These are phyloP conservation scores for Dryas integrifolia DNA, from an alignment of 331 rosid species.

Conservation along the genomic window DNA sequence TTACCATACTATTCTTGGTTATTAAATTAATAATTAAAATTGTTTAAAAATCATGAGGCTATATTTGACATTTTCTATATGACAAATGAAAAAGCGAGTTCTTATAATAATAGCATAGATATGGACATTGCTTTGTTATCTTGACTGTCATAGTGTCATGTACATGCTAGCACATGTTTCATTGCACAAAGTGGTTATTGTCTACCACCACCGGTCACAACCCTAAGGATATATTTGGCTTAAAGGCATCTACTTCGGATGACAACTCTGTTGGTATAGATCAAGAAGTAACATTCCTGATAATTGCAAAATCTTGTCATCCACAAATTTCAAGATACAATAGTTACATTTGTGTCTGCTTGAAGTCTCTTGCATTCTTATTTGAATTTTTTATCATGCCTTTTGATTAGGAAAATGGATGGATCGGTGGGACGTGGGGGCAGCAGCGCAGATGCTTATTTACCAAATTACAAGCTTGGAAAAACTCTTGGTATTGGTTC, in stretches of 20 bases:
- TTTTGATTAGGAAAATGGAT: conserved; percentile 48
- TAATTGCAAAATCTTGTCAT: neutral
- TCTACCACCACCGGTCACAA: neutral
- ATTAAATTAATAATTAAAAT: neutral
- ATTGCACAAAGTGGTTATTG: neutral
- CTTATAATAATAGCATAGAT: neutral
- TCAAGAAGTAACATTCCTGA: neutral
- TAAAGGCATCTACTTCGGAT: neutral
- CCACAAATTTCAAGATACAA: neutral
- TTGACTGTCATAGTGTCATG: neutral
- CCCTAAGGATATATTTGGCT: too few relatives aligned
- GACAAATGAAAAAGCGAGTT: too few relatives aligned
- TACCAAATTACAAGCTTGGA: conserved; percentile 79
- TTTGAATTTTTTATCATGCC: neutral
- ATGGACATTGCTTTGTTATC: neutral
- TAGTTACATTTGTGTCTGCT: neutral
- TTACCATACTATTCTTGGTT: neutral
- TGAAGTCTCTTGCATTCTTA: neutral
- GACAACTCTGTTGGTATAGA: neutral
- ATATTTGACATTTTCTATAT: neutral
- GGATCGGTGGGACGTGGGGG: conserved; percentile 47
- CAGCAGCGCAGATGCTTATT: conserved; percentile 47
- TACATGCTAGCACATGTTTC: neutral
- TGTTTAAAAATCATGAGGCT: neutral
- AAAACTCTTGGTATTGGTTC: conserved; percentile 89